Evolutionary conservation across 1,284 basidiomycete species (phyloP).

Genomic region (Peniophora sp.): DNA sequence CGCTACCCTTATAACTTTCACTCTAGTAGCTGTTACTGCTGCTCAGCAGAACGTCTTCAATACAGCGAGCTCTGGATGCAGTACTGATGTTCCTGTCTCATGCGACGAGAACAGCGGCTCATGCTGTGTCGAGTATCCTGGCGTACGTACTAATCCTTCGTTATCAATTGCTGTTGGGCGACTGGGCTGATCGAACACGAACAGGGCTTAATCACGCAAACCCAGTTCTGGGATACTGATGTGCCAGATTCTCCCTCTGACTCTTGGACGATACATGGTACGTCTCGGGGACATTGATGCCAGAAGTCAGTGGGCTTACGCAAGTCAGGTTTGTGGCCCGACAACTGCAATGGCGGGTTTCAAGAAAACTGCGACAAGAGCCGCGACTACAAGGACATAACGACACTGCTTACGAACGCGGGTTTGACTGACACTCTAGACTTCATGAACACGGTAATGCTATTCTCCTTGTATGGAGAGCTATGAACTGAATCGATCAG

Average conservation of each 20-base stretch:
- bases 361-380: slow-evolving; percentile 55
- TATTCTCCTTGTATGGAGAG: too few species aligned
- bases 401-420: slow-evolving; percentile 50
- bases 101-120: not conserved
- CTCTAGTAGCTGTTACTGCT: not conserved
- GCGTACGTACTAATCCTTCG: too few species aligned
- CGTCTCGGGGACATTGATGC: not conserved
- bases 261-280: slow-evolving; percentile 71
- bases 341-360: slow-evolving; percentile 65
- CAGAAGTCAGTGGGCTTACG: not conserved
- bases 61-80: not conserved
- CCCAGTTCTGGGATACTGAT: slow-evolving; percentile 25
- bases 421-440: slow-evolving; percentile 55
- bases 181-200: not conserved
- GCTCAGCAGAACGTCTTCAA: not conserved
- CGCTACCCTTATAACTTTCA: too few species aligned
- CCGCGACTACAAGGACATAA: slow-evolving; percentile 54
- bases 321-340: slow-evolving; percentile 51
- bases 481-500: too few species aligned
- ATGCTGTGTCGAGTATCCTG: not conserved
- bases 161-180: not conserved
- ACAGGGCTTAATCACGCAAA: not conserved
- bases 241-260: slow-evolving; percentile 56
- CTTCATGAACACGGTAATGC: slow-evolving; percentile 58
- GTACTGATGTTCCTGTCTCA: not conserved